Base-by-base conservation (phyloP, 805 yeast genomes). In the Saccharomyces eubayanus region DNA sequence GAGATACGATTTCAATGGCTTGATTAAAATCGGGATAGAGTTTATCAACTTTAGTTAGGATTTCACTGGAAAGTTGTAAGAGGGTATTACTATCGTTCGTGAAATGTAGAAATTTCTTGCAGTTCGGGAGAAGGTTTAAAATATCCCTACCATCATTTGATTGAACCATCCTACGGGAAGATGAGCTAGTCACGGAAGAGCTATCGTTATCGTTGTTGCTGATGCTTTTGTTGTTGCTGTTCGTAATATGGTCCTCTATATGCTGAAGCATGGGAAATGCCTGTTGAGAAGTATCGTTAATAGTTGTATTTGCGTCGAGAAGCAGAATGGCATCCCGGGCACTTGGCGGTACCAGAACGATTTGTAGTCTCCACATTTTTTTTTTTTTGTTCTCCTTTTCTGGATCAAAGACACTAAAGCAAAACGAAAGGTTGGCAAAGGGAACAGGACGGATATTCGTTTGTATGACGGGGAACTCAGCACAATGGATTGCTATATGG, bases 31-130 rank as follows among this genome's bases (percentile, higher is more conserved):
- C 74, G 0, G 91, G 90, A 57, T 86, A 87, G 43, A 86, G 70
- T 62, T 79, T 81, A 31, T 71, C 62, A 61, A 80, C 83, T 51
- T 87, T 73, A 10, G 66, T 67, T 21, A 70, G 66, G 24, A 86
- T 75, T 52, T 82, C 87, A 5, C 71, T 66, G 24, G 81, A 74
- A 9, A 85, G 77, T 1, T 72, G 71, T 11, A 71, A 66, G 36
- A 87, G 67, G 1, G 77, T 65, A 50, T 75, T 72, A 0, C 70
- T 57, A 5, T 77, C 73, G 1, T 71, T 68, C 0, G 88, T 80
- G 50, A 87, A 72, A 63, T 85, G 89, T 14, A 87, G 74, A 61
- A 87, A 84, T 65, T 82, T 81, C 62, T 73, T 71, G n/a, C 48
- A 49, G 21, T 51, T 46, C 20, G 51, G 45, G 14, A 52, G 43